Base-by-base conservation (phyloP, 2,329 filamentous ascomycete genomes). In the Septoria linicola region DNA sequence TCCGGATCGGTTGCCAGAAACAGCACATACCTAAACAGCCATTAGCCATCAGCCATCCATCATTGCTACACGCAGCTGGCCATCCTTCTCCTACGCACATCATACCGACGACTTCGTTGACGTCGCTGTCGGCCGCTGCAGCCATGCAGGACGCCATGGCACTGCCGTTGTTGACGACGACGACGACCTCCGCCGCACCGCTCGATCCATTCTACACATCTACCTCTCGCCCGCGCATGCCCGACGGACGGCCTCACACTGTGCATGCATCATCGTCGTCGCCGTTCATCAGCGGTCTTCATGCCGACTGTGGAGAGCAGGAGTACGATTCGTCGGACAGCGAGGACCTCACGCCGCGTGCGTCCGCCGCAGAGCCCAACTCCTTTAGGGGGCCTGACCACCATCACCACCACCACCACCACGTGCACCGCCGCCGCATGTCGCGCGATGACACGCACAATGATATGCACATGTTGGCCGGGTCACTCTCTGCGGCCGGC, bases 381-480 rank as follows among this genome's bases (percentile, higher is more conserved):
- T 34, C 37, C 39, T 35, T 16, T 27, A 41, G 30, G 21, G 41
- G 25, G 4, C 16, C 45, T 34, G 37, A 27, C 23, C 23, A 27
- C 23, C 23, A 27, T 5, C n/a, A n/a, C n/a, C n/a, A n/a, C n/a
- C n/a, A n/a, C n/a, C n/a, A n/a, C n/a, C n/a, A n/a, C n/a, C n/a
- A 37, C 34, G 31, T 46, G 11, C 20, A 31, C 13, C 30, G 43
- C 20, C 42, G 49, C 19, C 51, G 57, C 20, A 32, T 64, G 44
- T 63, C 63, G 20, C 61, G 63, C 50, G 63, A 66, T 50, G 62
- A 66, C 34, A 63, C 63, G 16, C 61, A 60, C 23, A 59, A 59
- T 44, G 60, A 63, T 49, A 35, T 64, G 31, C 63, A 61, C 41
- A 44, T 55, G 41, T 19, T 58, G 31, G 50, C 50, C 32, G 39